Evolutionary conservation across 805 yeast species (phyloP), one percentile per base, ranked within the genome.

Genomic region (Candida nemodendra): DNA sequence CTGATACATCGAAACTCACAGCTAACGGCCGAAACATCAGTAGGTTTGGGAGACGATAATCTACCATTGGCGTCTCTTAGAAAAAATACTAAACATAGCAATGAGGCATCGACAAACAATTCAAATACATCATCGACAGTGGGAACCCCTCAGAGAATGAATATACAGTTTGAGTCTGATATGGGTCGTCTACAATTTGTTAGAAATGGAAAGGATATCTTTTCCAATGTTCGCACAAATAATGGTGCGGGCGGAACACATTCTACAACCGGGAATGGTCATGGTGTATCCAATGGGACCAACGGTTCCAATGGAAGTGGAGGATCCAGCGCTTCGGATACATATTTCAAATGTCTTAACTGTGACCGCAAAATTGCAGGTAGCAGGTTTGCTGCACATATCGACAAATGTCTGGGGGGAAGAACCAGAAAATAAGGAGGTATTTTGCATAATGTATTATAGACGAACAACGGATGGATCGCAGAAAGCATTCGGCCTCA

Each of bases 331-430:
- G 56, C 50, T 5, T 48, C 47, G 22, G 63, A 56, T 29, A 57
- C 58, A 3, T 88, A 89, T 59, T 86, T 88, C 51, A 75, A 69
- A 39, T 91, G 99, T 63, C 71, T 73, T 4, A 83, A 84, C 48
- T 91, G 99, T 61, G 80, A 78, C 14, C 70, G 99, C 39, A 87
- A 82, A 53, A 83, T 91, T 6, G 91, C 96, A 0, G 96, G 95
- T 1, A 83, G 86, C 26, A 68, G 99, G 41, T 90, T 87, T 69
- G 97, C 98, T 2, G 89, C 86, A 28, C 99, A 91, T 62, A 72
- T 91, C 21, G 95, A 89, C 57, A 79, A 95, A 51, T 91, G 99
- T 57, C 62, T 89, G 17, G 86, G 87, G 30, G 84, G 96, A 9
- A 73, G 85, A 41, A 68, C 69, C 18, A 64, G 80, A 47, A 67